These are phyloP conservation scores for Vanilla planifolia DNA, from an alignment of 106 monocot species.

Conservation along the genomic window DNA sequence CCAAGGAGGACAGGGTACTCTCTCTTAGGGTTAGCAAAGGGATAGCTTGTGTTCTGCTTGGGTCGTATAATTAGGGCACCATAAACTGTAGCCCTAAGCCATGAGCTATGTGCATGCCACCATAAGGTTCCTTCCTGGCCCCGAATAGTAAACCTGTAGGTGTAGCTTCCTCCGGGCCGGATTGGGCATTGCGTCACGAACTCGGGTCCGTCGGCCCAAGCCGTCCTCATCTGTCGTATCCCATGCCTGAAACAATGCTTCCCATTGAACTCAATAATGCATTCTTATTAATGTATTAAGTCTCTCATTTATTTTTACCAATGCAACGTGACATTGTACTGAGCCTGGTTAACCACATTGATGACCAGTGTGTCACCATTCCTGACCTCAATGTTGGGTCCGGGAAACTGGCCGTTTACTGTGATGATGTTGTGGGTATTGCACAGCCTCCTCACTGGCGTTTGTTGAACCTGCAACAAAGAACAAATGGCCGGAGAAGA, in stretches of 20 bases:
- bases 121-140: constrained; percentile 57
- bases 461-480: constrained; percentile 30
- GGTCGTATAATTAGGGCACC: constrained; percentile 56
- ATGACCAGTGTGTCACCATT: constrained; percentile 56
- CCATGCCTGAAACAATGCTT: constrained; percentile 66
- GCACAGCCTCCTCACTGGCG: constrained; percentile 80
- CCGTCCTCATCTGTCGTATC: constrained; percentile 37
- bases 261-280: too few species aligned
- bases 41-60: constrained; percentile 29
- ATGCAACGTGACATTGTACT: constrained; percentile 65
- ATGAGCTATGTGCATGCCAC: constrained; percentile 66
- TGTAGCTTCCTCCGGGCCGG: constrained; percentile 40
- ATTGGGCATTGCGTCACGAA: constrained; percentile 63
- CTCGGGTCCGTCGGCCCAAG: constrained; percentile 59
- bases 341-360: constrained; percentile 40
- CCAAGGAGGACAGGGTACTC: constrained; percentile 41
- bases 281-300: too few species aligned
- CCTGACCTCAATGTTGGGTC: constrained; percentile 45
- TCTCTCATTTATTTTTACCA: too few species aligned
- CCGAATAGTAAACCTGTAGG: constrained; percentile 45
- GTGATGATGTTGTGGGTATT: constrained; percentile 43
- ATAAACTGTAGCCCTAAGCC: constrained; percentile 62
- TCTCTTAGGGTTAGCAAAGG: constrained; percentile 31
- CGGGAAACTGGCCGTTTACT: constrained; percentile 68
- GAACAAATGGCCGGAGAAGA: background rate